Base-by-base conservation (phyloP, 768 basidiomycete species). In the Mycena pura region DNA sequence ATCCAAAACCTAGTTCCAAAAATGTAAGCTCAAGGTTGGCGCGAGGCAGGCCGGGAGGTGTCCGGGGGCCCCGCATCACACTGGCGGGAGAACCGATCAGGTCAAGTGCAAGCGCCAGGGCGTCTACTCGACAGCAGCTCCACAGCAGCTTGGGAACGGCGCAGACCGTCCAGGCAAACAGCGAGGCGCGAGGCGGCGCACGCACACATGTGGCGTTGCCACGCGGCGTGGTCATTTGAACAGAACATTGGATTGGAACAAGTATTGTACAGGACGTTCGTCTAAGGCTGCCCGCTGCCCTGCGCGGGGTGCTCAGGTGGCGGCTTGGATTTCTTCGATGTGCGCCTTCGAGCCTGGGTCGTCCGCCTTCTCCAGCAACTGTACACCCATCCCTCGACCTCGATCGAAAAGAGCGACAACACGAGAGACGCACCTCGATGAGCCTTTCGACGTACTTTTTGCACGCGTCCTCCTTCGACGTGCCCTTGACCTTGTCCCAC, bases 401-500 rank as follows among this genome's bases (percentile, higher is more conserved):
- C n/a, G n/a, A n/a, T n/a, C n/a, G n/a, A n/a, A n/a, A n/a, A n/a
- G n/a, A n/a, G n/a, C n/a, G n/a, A n/a, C n/a, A n/a, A 21, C 11
- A 36, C 24, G 29, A 45, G 15, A 24, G 21, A 69, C 82, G 62
- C 68, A 92, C 95, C 79, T 82, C 78, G 59, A 90, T 61, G 65
- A 99, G 84, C 68, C 85, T 84, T 57, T 84, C 83, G 54, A 96
- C 92, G 68, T 98, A 99, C 72, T 84, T 78, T 63, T 73, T 69
- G 75, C 82, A 77, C 9, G 94, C 93, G 0, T 87, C 88, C 69
- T 93, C 93, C 75, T 86, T 82, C 43, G 86, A 80, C 31, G 74
- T 83, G 38, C 92, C 95, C 77, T 95, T 82, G 63, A 90, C 81
- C 3, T 64, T 70, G 11, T 87, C 82, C 93, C 95, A 97, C 21